phyloP scores from a whole-genome alignment of 192 early-diverging fungal genomes.

The Backusella circina region DNA sequence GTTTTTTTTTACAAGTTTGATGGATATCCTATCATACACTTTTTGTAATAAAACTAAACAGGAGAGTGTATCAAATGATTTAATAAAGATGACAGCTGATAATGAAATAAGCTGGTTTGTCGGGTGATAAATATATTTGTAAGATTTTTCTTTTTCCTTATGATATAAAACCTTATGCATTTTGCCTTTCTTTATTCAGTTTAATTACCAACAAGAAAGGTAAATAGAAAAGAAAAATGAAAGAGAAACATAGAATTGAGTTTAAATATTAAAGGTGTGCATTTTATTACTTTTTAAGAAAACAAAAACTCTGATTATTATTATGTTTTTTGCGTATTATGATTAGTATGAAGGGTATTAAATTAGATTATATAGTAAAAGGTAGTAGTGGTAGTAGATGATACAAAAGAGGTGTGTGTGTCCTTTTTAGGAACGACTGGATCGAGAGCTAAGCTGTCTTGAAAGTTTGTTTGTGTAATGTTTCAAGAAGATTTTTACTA shows the following conservation, averaged over 20 bases:
- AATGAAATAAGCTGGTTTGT: background rate
- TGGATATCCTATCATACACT: no score
- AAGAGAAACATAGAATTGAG: background rate
- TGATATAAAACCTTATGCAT: background rate
- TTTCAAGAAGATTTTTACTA: background rate
- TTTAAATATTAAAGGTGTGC: background rate
- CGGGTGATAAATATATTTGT: background rate
- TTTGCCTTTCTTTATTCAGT: background rate
- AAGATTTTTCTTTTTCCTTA: no score
- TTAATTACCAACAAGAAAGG: background rate
- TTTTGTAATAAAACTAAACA: no score
- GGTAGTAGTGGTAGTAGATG: background rate
- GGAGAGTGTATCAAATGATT: background rate
- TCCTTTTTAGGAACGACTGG: background rate
- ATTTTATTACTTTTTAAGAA: background rate
- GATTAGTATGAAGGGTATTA: background rate
- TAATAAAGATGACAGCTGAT: background rate
- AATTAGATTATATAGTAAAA: background rate
- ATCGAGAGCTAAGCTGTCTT: conserved; percentile 1
- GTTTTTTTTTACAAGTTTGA: no score
- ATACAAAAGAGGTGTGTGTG: background rate
- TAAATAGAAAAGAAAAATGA: background rate
- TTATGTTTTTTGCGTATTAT: background rate
- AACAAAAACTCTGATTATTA: background rate
- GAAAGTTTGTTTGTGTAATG: conserved; percentile 5